Evolutionary conservation across 352 stramenopile genomes (phyloP), one percentile per base, ranked within the genome.

Genomic region (Globisporangium uncinulatum): DNA sequence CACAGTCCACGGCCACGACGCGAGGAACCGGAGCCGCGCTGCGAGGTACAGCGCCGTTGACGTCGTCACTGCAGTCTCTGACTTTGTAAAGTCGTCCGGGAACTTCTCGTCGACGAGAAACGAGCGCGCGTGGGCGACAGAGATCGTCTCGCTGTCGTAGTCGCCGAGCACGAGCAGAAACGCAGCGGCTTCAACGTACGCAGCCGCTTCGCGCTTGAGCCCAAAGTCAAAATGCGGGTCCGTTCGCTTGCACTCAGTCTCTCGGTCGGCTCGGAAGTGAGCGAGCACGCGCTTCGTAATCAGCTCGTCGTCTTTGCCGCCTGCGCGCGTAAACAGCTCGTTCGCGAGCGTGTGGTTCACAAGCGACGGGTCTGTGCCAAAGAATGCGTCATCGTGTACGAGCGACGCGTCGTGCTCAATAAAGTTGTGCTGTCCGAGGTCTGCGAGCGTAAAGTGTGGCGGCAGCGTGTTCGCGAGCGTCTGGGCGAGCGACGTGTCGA

Each of bases 401-500:
- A 91, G 58, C 9, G 80, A 91, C 19, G 82, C 79, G 49, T 92
- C 79, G 57, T 90, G 80, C 54, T 91, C 81, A 20, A 89, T 74
- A 14, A 81, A 72, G 39, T 79, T 71, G 70, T 87, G 79, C n/a
- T 71, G 59, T 0, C 71, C 56, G 7, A 92, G 59, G 45, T 86
- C 73, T 0, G 74, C 64, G 10, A 91, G 67, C 15, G 76, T 75
- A 47, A 89, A 79, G 39, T 67, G 50, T 20, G 46, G 32, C 17
- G 71, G 62, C 49, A 88, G 63, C 6, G 10, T 54, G 32, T 43
- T 58, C 21, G 68, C 61, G 21, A 89, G 66, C 37, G 49, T 63
- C 20, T 74, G 39, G 5, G 71, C 67, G 44, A 86, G 57, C 10
- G 59, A 42, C 20, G 62, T 48, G 50, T 82, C 69, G 3, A 87